A percentile compares a stretch with the other conserved stretches of the same genome.
These are phyloP conservation scores for Fonsecaea nubica DNA, from an alignment of 2,329 filamentous ascomycete species.

Conservation along the genomic window DNA sequence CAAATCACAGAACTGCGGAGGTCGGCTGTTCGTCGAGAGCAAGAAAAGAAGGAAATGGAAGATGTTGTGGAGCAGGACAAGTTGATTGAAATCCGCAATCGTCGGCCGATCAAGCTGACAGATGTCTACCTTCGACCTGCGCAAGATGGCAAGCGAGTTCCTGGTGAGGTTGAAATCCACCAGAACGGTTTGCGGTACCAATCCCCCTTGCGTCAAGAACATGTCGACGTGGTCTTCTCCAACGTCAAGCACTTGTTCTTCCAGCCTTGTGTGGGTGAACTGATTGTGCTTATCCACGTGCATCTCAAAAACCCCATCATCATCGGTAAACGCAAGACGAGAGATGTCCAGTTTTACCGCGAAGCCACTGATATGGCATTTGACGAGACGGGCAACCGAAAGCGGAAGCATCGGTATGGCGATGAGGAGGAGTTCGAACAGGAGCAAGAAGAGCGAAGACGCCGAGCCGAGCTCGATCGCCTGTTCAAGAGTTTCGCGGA, in stretches of 20 bases:
- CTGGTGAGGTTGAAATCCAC: slow-evolving; percentile 95
- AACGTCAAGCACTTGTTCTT: slow-evolving; percentile 99
- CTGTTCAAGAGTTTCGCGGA: slow-evolving; percentile 96
- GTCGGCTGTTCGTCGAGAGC: slow-evolving; percentile 86
- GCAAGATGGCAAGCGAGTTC: slow-evolving; percentile 94
- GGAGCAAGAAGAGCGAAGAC: slow-evolving; percentile 92
- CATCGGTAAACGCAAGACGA: slow-evolving; percentile 98
- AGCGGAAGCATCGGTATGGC: slow-evolving; percentile 95
- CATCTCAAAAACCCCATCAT: slow-evolving; percentile 98
- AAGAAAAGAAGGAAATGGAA: slow-evolving; percentile 99
- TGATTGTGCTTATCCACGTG: slow-evolving; percentile 97
- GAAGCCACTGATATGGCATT: slow-evolving; percentile 99
- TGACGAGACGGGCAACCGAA: slow-evolving; percentile 96
- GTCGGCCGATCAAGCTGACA: slow-evolving; percentile 85
- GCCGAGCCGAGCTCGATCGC: slow-evolving; percentile 88
- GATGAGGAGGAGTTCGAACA: slow-evolving; percentile 99
- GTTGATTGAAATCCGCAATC: slow-evolving; percentile 90
- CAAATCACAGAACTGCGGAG: slow-evolving; percentile 98
- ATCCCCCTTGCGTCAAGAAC: slow-evolving; percentile 77
- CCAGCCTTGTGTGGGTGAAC: slow-evolving; percentile 92
- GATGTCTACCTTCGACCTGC: slow-evolving; percentile 95
- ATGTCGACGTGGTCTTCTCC: slow-evolving; percentile 94
- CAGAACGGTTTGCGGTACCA: slow-evolving; percentile 98
- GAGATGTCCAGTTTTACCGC: slow-evolving; percentile 97
- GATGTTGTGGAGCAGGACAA: slow-evolving; percentile 99